Base-by-base conservation (phyloP, 2,329 filamentous ascomycete species). In the Lasiodiplodia gonubiensis region DNA sequence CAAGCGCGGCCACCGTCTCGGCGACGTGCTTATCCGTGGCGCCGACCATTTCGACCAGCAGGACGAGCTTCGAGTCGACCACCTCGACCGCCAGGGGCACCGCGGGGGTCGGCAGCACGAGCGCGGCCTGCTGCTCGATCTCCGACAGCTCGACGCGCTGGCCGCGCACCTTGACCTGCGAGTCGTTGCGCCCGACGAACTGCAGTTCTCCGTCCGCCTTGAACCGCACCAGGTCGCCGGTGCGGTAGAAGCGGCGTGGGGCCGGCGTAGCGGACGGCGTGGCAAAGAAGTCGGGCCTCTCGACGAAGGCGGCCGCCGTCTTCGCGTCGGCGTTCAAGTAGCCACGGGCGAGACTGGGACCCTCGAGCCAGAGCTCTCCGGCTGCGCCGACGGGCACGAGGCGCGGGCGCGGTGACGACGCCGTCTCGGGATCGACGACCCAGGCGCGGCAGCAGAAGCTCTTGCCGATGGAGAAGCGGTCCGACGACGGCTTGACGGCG, bases 131-230 rank as follows among this genome's bases (percentile, higher is more conserved):
- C 67, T 72, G 73, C 70, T 70, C 76, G 25, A 74, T 76, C 64
- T 81, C 79, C 35, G 74, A 78, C 11, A 81, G 69, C 64, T 81
- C 79, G 48, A 81, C 74, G 0, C 79, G 76, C 66, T 79, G 76
- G 7, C 79, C 79, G 10, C 78, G 77, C 52, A 81, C 72, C 64
- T 72, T 72, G 64, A 90, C 85, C 75, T 89, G 89, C 46, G 71
- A 69, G 72, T 91, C 89, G 70, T 88, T 89, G 61, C 90, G 83
- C n/a, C 88, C 88, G 49, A 89, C 80, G 69, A 87, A 89, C 11
- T 83, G 76, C 46, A 89, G 82, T 3, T 30, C 7, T 1, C 84
- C 84, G 63, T 88, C 83, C 0, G 48, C 7, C 18, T 55, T 54
- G 49, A 27, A 55, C 21, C 51, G 11, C 2, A 53, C 63, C 3